Conservation (phyloP, 2,329 filamentous ascomycete genomes). For the Thelonectria discophora region DNA sequence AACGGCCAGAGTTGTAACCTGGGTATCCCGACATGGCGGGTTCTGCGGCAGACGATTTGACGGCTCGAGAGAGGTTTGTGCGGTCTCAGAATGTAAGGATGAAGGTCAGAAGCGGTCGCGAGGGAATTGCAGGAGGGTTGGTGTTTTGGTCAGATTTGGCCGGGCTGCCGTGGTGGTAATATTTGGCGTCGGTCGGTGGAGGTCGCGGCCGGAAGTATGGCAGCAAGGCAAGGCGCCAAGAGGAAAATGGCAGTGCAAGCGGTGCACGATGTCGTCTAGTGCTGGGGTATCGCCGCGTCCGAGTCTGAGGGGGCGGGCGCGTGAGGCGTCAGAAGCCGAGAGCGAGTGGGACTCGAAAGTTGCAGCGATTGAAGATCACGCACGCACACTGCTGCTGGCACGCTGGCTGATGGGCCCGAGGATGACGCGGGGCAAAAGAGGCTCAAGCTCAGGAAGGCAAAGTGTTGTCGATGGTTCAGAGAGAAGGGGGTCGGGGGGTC, state of each 20-base stretch:
- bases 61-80: not conserved
- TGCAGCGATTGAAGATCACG: not conserved
- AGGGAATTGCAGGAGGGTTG: conserved; percentile 13
- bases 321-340: conserved; percentile 14
- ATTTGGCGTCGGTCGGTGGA: conserved; percentile 19
- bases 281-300: conserved; percentile 16
- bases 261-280: conserved; percentile 18
- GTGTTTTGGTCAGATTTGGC: conserved; percentile 20
- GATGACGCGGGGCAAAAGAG: not conserved
- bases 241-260: conserved; percentile 15
- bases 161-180: conserved; percentile 16
- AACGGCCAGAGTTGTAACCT: conserved; percentile 61
- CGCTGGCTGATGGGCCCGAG: not conserved
- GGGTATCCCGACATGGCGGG: conserved; percentile 70
- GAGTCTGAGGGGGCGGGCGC: conserved; percentile 17
- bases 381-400: not conserved
- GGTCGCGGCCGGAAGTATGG: conserved; percentile 23
- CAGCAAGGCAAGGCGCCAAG: conserved; percentile 21
- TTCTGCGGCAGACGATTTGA: conserved; percentile 10
- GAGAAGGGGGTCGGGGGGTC: conserved; percentile 7
- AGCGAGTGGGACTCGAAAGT: conserved; percentile 13
- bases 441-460: conserved; percentile 3
- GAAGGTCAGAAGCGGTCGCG: conserved; percentile 3
- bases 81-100: not conserved
- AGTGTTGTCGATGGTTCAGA: conserved; percentile 6